Evolutionary conservation across 768 basidiomycete species (phyloP), one percentile per base, ranked within the genome.

Genomic region (Pleurotus tuoliensis): DNA sequence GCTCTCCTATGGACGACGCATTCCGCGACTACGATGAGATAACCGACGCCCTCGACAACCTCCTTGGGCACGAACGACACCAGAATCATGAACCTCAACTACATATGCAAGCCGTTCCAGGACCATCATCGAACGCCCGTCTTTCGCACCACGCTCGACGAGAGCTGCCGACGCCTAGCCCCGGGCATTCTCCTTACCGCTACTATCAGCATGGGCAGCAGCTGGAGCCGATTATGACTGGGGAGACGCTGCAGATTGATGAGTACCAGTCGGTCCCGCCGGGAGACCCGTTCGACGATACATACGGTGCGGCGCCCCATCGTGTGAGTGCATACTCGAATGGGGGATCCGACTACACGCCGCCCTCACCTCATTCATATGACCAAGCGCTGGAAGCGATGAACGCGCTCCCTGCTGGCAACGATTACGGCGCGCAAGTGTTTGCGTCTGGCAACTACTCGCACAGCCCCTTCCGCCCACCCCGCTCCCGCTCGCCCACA

Each of bases 401-500:
- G 44, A 67, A 69, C 51, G 59, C 58, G 2, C 63, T 73, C 50
- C 69, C 76, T 24, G 70, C 70, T 24, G 68, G 73, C 25, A 61
- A 71, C 6, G 69, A 71, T 16, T 76, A 83, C 50, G 86, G 88
- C 63, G 71, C 81, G 0, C 87, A 88, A 62, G 87, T 84, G 2
- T 90, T 86, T 60, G 77, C 88, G 7, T 86, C 87, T 0, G 87
- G 84, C 5, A 76, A 77, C 55, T 72, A 77, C 61, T 72, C 81
- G 5, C 80, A 80, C 9, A 70, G 78, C 30, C 69, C 75, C 1
- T 79, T 76, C 61, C 71, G 69, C 5, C 74, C 77, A 3, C 78
- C 86, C 27, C 81, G 86, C 47, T 90, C 88, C 16, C 83, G 88
- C 20, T 91, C 89, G 2, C 87, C 89, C 0, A 90, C 89, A 3